These are phyloP conservation scores for Phialophora chinensis DNA, from an alignment of 2,329 filamentous ascomycete genomes.

Conservation along the genomic window DNA sequence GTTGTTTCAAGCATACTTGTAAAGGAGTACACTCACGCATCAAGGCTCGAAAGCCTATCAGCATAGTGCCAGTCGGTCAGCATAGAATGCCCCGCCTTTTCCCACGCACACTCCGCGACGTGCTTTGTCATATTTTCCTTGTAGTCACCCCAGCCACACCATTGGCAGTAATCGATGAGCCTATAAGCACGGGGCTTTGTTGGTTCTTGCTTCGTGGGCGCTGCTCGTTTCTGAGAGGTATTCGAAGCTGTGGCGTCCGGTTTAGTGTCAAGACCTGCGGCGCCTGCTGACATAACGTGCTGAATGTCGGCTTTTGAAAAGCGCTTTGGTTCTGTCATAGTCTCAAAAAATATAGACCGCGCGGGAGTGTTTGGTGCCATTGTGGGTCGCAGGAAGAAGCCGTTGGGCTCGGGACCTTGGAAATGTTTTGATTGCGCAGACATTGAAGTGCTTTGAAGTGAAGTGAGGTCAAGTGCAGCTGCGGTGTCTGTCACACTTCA, in stretches of 20 bases:
- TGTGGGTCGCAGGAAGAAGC: neutral
- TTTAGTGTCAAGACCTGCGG: neutral
- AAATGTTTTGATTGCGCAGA: neutral
- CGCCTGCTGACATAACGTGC: neutral
- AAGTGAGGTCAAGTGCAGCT: neutral
- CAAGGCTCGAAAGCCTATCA: neutral
- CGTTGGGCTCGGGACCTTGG: neutral
- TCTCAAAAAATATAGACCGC: neutral
- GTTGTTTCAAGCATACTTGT: neutral
- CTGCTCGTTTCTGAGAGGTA: neutral
- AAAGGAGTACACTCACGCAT: neutral
- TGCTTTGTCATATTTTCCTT: conserved; percentile 3
- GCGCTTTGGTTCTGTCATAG: neutral
- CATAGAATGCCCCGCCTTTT: neutral
- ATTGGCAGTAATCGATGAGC: conserved; percentile 6
- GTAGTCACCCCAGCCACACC: conserved; percentile 5
- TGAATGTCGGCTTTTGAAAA: neutral
- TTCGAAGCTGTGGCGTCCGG: neutral
- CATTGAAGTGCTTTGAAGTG: neutral
- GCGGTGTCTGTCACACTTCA: neutral
- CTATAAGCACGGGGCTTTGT: neutral
- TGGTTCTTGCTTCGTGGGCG: neutral
- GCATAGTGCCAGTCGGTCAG: neutral
- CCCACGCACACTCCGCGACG: neutral
- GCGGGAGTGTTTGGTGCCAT: neutral